Base-by-base conservation (phyloP, 2,329 filamentous ascomycete species). In the Sporothrix brunneoviolacea region DNA sequence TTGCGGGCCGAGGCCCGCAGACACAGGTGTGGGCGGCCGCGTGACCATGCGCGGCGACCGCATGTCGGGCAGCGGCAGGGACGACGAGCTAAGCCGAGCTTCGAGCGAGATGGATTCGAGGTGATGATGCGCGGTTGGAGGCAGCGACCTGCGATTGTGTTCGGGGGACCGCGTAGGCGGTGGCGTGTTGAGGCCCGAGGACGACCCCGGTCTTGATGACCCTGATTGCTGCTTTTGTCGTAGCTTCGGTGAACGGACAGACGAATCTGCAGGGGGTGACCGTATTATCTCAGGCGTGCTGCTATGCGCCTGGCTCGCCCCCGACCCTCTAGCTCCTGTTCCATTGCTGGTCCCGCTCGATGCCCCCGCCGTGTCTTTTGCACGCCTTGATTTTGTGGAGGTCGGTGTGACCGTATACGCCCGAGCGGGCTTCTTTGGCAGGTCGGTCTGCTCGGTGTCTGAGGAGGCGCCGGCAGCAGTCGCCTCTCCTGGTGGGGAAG, bases 81-180 rank as follows among this genome's bases (percentile, higher is more conserved):
- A 88, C 1, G 84, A 79, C 4, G 83, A 82, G 66, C 84, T 88
- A 32, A 84, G 69, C 38, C 79, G 75, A 15, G 79, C 80, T 52
- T 87, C 82, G 3, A 78, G 58, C 4, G 72, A 67, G 51, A 73
- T 71, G 58, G 76, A 67, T 27, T 79, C 75, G 37, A 83, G 67
- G 42, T 77, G 67, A 9, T 50, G 44, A 36, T 52, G 38, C 2
- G 40, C 37, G 9, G 16, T 21, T 10, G 42, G 50, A 4, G 44
- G 54, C 7, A 49, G 28, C 7, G 44, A 39, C 8, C 41, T 35
- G 43, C 48, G 45, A 40, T 39, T 50, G 24, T 9, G 43, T 1
- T 38, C 39, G 21, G 16, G 10, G 7, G 52, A 15, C 33, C 33
- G 41, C n/a, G 27, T 30, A 18, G 50, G 30, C 7, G 74, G 71